A percentile compares a stretch with the other conserved stretches of the same genome.
Conservation (phyloP, 352 stramenopile species). For the Phytopythium sindhum region DNA sequence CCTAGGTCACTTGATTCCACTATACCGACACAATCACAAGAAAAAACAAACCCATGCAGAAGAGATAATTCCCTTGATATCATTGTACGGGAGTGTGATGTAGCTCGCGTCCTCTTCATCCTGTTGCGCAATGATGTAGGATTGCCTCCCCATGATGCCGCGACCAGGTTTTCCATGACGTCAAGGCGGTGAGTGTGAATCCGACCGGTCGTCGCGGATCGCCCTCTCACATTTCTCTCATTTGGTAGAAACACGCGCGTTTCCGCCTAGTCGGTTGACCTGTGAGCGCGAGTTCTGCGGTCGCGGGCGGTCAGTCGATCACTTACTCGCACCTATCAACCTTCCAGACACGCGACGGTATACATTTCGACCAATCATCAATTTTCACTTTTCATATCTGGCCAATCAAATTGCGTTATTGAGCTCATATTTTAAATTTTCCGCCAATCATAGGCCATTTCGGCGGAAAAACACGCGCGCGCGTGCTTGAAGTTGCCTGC, state of each 20-base stretch:
- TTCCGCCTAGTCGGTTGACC: slow-evolving; percentile 2
- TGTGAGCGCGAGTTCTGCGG: neutral
- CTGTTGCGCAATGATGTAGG: too few species aligned
- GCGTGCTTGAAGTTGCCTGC: slow-evolving; percentile 27
- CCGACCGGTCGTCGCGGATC: too few species aligned
- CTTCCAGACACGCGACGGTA: slow-evolving; percentile 1
- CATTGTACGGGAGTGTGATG: too few species aligned
- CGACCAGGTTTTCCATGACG: neutral
- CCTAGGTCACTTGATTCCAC: neutral
- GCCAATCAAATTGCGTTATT: neutral
- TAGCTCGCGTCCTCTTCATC: too few species aligned
- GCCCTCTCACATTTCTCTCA: too few species aligned
- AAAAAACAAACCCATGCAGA: neutral
- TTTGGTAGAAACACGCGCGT: neutral
- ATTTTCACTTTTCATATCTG: neutral
- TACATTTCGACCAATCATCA: neutral
- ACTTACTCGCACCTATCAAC: slow-evolving; percentile 5
- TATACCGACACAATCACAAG: neutral
- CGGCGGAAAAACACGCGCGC: slow-evolving; percentile 11
- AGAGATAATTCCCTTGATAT: neutral
- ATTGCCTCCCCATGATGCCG: too few species aligned
- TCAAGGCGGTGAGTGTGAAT: neutral
- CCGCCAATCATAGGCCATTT: slow-evolving; percentile 1
- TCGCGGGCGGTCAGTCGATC: too few species aligned
- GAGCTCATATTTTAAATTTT: neutral